These are phyloP conservation scores for Spizellomyces sp. DNA, from an alignment of 192 early-diverging fungal genomes.

Conservation along the genomic window DNA sequence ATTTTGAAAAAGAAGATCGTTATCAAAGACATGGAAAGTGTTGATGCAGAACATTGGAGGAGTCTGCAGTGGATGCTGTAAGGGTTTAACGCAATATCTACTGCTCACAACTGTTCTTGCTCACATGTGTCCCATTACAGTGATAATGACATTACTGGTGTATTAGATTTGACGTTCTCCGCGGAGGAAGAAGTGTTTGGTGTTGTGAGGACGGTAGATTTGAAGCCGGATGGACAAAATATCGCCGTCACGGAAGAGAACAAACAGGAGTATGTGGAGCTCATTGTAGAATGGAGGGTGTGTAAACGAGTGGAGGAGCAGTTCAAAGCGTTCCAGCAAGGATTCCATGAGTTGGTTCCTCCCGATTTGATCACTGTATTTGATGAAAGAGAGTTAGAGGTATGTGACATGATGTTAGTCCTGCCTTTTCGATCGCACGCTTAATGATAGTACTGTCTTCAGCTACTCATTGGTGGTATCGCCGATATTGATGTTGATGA, in stretches of 20 bases:
- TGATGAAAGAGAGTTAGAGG: conserved; percentile 95
- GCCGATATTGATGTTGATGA: conserved; percentile 96
- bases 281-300: conserved; percentile 88
- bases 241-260: conserved; percentile 96
- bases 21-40: conserved; percentile 90
- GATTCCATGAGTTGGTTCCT: conserved; percentile 96
- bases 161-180: conserved; percentile 87
- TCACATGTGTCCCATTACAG: conserved; percentile 36
- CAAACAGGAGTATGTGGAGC: conserved; percentile 93
- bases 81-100: neutral
- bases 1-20: conserved; percentile 88
- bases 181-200: conserved; percentile 95
- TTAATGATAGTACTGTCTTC: neutral
- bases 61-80: conserved; percentile 93
- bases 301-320: conserved; percentile 92
- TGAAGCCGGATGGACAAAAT: conserved; percentile 85
- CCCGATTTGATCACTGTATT: conserved; percentile 93
- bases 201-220: conserved; percentile 81
- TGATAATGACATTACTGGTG: conserved; percentile 86
- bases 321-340: conserved; percentile 91
- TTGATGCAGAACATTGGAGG: conserved; percentile 89
- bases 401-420: conserved; percentile 4
- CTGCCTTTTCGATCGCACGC: neutral
- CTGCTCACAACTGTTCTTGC: neutral
- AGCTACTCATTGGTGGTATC: conserved; percentile 93